Conservation (phyloP, 2,329 filamentous ascomycete species). For the Sclerotinia spermophila region DNA sequence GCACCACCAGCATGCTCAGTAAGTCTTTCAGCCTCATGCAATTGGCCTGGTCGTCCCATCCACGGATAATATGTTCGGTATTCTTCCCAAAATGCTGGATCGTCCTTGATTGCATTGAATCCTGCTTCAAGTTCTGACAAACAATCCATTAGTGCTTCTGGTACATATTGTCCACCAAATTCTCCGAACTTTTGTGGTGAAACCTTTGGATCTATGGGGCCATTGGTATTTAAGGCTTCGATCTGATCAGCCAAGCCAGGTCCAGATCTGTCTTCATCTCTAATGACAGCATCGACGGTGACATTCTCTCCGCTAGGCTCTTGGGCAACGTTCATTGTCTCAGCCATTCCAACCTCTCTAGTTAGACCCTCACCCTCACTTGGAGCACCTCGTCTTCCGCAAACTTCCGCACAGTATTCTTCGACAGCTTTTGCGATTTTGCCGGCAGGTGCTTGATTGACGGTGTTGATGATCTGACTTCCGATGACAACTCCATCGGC, state of each 20-base stretch:
- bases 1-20: slow-evolving; percentile 88
- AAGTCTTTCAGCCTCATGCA: slow-evolving; percentile 83
- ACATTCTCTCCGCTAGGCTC: slow-evolving; percentile 57
- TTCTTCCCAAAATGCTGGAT: slow-evolving; percentile 94
- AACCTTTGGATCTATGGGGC: slow-evolving; percentile 45
- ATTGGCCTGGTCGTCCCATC: slow-evolving; percentile 90
- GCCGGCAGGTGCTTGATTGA: slow-evolving; percentile 65
- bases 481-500: slow-evolving; percentile 96
- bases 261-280: slow-evolving; percentile 35
- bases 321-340: slow-evolving; percentile 60
- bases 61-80: slow-evolving; percentile 94
- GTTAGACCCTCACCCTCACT: slow-evolving; percentile 40
- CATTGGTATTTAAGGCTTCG: slow-evolving; percentile 60
- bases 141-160: slow-evolving; percentile 97
- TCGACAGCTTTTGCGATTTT: slow-evolving; percentile 70
- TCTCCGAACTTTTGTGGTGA: slow-evolving; percentile 88
- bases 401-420: slow-evolving; percentile 78
- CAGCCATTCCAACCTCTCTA: slow-evolving; percentile 66
- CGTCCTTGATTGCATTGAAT: slow-evolving; percentile 82
- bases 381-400: slow-evolving; percentile 48
- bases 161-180: slow-evolving; percentile 96
- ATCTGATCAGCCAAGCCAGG: slow-evolving; percentile 53
- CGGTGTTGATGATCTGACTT: slow-evolving; percentile 84
- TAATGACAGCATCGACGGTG: slow-evolving; percentile 65
- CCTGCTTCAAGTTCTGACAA: slow-evolving; percentile 84